A percentile compares a stretch with the other conserved stretches of the same genome.
Evolutionary conservation across 108 stramenopile species (phyloP).

Genomic region (Asterionellopsis glacialis): DNA sequence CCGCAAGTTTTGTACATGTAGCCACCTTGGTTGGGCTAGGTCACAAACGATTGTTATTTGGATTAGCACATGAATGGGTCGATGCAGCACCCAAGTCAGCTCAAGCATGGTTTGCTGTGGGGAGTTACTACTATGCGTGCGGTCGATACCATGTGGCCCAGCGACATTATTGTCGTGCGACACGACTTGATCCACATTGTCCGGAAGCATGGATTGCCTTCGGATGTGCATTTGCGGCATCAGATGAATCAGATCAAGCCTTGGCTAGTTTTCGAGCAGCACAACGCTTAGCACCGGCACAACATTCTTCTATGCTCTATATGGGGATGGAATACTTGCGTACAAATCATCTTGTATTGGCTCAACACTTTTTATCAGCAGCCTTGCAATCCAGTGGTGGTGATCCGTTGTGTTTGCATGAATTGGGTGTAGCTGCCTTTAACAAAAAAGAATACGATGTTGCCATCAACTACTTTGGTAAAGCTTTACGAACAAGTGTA

Average conservation of each 20-base stretch:
- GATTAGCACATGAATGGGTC: conserved; percentile 91
- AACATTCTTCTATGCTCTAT: conserved; percentile 81
- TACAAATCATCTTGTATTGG: conserved; percentile 92
- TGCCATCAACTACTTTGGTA: conserved; percentile 70
- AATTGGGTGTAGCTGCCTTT: conserved; percentile 85
- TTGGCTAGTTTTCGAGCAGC: conserved; percentile 92
- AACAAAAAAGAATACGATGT: conserved; percentile 50
- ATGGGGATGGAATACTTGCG: conserved; percentile 96
- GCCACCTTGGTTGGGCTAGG: conserved; percentile 73
- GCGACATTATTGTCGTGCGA: conserved; percentile 88
- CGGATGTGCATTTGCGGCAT: conserved; percentile 88
- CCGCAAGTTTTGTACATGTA: conserved; percentile 62
- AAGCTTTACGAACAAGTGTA: conserved; percentile 42
- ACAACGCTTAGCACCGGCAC: conserved; percentile 78
- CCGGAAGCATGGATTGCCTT: conserved; percentile 93
- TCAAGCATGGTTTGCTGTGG: conserved; percentile 90
- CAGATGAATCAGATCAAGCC: conserved; percentile 96
- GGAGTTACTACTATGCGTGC: conserved; percentile 88
- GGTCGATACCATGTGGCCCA: conserved; percentile 88
- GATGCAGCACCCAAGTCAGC: conserved; percentile 81
- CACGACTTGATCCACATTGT: conserved; percentile 78
- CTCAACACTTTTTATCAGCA: conserved; percentile 79
- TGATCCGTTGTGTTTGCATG: conserved; percentile 88
- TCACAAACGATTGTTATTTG: conserved; percentile 84
- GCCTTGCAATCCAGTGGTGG: conserved; percentile 61